Percentiles rank a stretch among this genome's conserved stretches.
Conservation (phyloP, 2,329 filamentous ascomycete genomes). For the Penicillium nordicum region DNA sequence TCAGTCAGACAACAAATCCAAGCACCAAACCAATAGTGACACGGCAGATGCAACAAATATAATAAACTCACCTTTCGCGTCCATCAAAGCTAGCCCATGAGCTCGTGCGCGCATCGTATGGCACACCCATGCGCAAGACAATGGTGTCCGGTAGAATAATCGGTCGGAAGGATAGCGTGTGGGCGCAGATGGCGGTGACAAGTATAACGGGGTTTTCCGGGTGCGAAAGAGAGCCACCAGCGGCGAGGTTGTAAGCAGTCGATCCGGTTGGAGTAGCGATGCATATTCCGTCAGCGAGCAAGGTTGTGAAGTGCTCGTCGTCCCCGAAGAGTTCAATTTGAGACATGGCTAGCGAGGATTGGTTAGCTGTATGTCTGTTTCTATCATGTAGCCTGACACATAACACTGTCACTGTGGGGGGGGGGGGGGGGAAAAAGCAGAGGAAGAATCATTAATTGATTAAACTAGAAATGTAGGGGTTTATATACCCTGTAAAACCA, state of each 20-base stretch:
- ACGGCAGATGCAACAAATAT: not conserved
- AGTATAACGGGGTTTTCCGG: slow-evolving; percentile 96
- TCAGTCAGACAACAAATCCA: slow-evolving; percentile 12
- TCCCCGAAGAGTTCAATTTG: slow-evolving; percentile 90
- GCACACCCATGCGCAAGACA: slow-evolving; percentile 87
- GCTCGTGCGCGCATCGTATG: slow-evolving; percentile 81
- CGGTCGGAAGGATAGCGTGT: slow-evolving; percentile 92
- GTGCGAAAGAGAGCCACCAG: slow-evolving; percentile 91
- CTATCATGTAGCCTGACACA: not conserved
- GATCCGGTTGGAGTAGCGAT: slow-evolving; percentile 92
- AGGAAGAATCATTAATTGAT: too few species aligned
- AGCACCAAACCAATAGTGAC: not conserved
- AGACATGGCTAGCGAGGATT: slow-evolving; percentile 66
- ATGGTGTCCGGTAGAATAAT: slow-evolving; percentile 96
- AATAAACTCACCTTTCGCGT: slow-evolving; percentile 62
- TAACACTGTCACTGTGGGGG: too few species aligned
- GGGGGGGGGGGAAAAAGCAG: too few species aligned
- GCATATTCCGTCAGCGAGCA: slow-evolving; percentile 89
- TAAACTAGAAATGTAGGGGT: too few species aligned
- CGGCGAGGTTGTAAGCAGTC: slow-evolving; percentile 92
- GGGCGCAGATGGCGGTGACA: slow-evolving; percentile 88
- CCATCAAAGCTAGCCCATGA: slow-evolving; percentile 99
- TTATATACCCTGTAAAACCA: too few species aligned
- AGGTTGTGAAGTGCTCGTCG: slow-evolving; percentile 90
- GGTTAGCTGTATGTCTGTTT: slow-evolving; percentile 12